Conservation (phyloP, 352 stramenopile genomes). For the Phytophthora foliorum region DNA sequence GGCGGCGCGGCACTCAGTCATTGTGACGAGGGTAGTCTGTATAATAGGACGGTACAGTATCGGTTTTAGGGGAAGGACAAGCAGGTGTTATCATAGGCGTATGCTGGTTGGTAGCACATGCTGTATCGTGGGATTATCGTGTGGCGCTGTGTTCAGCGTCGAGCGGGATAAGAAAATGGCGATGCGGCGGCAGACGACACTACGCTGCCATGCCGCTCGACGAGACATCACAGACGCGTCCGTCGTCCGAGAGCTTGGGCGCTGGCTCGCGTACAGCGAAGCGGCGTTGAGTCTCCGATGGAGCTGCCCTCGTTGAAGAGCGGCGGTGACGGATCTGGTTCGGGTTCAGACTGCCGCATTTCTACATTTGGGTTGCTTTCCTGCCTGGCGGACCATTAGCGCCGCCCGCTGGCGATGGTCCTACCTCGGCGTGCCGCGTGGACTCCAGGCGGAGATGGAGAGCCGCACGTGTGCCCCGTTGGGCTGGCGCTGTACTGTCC, state of each 20-base stretch:
- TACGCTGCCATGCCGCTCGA: constrained; percentile 16
- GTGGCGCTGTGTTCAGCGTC: neutral
- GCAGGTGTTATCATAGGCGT: neutral
- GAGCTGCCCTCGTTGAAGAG: constrained; percentile 23
- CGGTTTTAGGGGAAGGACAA: neutral
- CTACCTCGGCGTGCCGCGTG: constrained; percentile 25
- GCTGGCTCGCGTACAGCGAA: neutral
- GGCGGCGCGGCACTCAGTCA: neutral
- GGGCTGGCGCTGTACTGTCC: constrained; percentile 36
- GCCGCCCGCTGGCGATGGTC: constrained; percentile 18
- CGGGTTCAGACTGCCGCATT: constrained; percentile 17
- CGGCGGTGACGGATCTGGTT: constrained; percentile 8
- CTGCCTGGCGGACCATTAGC: constrained; percentile 29
- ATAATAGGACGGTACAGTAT: neutral
- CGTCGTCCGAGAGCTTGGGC: neutral
- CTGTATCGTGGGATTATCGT: constrained; percentile 1
- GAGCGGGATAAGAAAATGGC: constrained; percentile 30
- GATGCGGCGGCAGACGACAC: constrained; percentile 14
- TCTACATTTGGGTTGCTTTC: neutral
- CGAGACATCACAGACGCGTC: constrained; percentile 11
- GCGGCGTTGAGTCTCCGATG: too few species aligned
- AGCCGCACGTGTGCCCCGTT: constrained; percentile 32
- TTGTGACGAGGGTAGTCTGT: neutral
- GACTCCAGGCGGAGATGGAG: constrained; percentile 11
- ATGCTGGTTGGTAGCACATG: neutral